These are phyloP conservation scores for Umbelopsis sp. DNA, from an alignment of 371 early-diverging fungal genomes.

Conservation along the genomic window DNA sequence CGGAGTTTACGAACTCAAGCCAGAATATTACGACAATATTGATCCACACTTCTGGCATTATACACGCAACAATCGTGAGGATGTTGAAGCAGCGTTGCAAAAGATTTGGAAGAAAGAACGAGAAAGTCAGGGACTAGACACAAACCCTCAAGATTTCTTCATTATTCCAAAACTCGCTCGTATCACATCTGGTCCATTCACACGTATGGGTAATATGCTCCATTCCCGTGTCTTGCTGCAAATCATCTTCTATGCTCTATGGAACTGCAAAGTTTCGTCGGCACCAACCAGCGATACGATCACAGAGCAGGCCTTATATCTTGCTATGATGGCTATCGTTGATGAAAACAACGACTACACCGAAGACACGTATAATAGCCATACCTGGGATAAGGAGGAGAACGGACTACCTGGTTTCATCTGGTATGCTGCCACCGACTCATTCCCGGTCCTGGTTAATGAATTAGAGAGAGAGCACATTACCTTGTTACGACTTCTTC, in stretches of 20 bases:
- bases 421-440: constrained; percentile 46
- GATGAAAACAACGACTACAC: constrained; percentile 61
- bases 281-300: constrained; percentile 67
- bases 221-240: constrained; percentile 73
- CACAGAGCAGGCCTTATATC: constrained; percentile 74
- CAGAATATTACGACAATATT: constrained; percentile 80
- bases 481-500: constrained; percentile 40
- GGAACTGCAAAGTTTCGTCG: constrained; percentile 61
- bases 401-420: constrained; percentile 41
- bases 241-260: constrained; percentile 77
- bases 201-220: constrained; percentile 67
- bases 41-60: constrained; percentile 95
- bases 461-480: constrained; percentile 38
- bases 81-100: constrained; percentile 76
- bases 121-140: constrained; percentile 25
- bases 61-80: constrained; percentile 88
- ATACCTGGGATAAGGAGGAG: constrained; percentile 4
- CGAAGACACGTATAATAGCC: constrained; percentile 20
- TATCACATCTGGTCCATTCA: constrained; percentile 75
- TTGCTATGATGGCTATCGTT: constrained; percentile 75
- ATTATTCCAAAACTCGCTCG: constrained; percentile 61
- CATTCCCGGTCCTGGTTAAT: constrained; percentile 40
- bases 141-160: constrained; percentile 44
- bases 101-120: constrained; percentile 32
- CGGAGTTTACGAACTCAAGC: constrained; percentile 88